phyloP scores from a whole-genome alignment of 2,329 filamentous ascomycete species.

The Phialocephala sp. region DNA sequence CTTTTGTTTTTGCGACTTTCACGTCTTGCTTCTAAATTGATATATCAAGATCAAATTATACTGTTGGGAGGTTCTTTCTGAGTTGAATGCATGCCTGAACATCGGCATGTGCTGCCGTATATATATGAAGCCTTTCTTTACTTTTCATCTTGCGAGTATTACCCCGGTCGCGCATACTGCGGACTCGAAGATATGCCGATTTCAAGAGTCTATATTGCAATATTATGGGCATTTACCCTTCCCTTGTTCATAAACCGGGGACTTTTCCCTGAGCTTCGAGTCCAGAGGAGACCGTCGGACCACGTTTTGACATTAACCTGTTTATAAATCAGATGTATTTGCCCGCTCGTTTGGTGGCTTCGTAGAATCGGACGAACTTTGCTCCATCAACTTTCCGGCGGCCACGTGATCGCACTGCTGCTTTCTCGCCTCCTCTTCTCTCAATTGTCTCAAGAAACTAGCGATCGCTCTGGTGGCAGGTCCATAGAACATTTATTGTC shows the following conservation, averaged over 20 bases:
- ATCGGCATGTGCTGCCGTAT: background rate
- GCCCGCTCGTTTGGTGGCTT: background rate
- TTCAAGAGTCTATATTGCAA: too few species aligned
- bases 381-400: background rate
- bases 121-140: background rate
- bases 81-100: background rate
- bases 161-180: background rate
- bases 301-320: background rate
- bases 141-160: background rate
- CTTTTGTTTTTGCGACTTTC: background rate
- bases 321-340: background rate
- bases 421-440: too few species aligned
- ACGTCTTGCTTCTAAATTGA: background rate
- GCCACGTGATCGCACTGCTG: background rate
- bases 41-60: background rate
- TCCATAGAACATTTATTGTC: too few species aligned
- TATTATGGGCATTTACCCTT: too few species aligned
- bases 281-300: background rate
- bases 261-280: too few species aligned
- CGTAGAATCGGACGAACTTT: background rate
- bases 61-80: background rate
- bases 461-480: too few species aligned
- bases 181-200: background rate
- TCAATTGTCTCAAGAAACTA: too few species aligned
- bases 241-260: too few species aligned